phyloP scores from a whole-genome alignment of 2,329 filamentous ascomycete species.

The Venturia carpophila region DNA sequence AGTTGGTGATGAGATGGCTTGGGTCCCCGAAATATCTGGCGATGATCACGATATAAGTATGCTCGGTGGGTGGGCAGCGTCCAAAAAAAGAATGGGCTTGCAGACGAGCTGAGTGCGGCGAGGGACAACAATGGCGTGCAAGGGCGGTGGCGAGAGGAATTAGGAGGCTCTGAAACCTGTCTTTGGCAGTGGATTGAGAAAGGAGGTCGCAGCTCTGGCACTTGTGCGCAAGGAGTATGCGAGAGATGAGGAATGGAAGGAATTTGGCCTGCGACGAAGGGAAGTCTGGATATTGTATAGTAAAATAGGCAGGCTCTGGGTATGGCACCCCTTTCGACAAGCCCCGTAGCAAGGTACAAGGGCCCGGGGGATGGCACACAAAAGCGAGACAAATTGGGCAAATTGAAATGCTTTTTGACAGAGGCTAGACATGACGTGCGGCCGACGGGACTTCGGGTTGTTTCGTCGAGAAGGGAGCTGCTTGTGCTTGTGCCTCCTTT shows the following conservation, averaged over 20 bases:
- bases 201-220: background rate
- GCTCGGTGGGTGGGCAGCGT: background rate
- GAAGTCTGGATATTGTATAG: slow-evolving; percentile 1
- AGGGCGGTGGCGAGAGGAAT: slow-evolving; percentile 11
- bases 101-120: slow-evolving; percentile 4
- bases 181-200: background rate
- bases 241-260: slow-evolving; percentile 1
- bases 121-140: slow-evolving; percentile 8
- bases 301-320: slow-evolving; percentile 6
- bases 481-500: slow-evolving; percentile 13
- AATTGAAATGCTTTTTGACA: slow-evolving; percentile 18
- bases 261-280: background rate
- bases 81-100: slow-evolving; percentile 6
- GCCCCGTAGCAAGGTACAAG: slow-evolving; percentile 13
- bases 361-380: slow-evolving; percentile 14
- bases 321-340: slow-evolving; percentile 11
- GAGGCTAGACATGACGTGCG: slow-evolving; percentile 16
- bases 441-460: slow-evolving; percentile 14
- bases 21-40: background rate
- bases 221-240: slow-evolving; percentile 11
- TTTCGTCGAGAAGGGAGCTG: slow-evolving; percentile 12
- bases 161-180: background rate
- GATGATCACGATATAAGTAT: background rate
- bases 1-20: background rate
- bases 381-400: slow-evolving; percentile 15